Evolutionary conservation across 2,329 filamentous ascomycete species (phyloP), one percentile per base, ranked within the genome.

Genomic region (Ascochyta koolunga): DNA sequence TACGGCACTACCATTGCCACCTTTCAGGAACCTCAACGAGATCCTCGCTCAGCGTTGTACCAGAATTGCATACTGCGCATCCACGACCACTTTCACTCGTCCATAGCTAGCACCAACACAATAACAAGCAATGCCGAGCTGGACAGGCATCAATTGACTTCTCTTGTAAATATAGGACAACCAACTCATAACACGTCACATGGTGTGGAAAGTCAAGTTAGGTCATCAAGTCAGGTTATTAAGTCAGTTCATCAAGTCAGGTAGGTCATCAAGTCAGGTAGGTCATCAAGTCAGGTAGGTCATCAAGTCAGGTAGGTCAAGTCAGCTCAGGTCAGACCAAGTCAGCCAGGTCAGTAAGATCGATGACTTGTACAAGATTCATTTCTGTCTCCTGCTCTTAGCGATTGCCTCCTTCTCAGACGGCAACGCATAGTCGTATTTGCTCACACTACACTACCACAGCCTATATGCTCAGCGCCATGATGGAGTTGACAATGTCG

Each of bases 401-500:
- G 60, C 36, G 41, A 41, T 33, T 15, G 18, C 21, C 19, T 57
- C 53, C 53, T 57, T 56, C 58, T 44, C 39, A 47, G 53, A 46
- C 51, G 15, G 44, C 54, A 57, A 57, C 55, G 50, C 42, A 47
- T 52, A 59, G 47, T 38, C 60, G 53, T 61, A 50, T 57, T 50
- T 41, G 53, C 35, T 54, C 43, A 49, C 42, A 56, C 54, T 50
- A 54, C 46, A 57, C 51, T 40, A 15, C n/a, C 36, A 11, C 39
- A 52, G 53, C 59, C 65, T 74, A 83, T 81, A 82, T 82, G 73
- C 80, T 82, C 61, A 99, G 82, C 68, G 93, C 93, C 95, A 99
- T 99, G 83, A 99, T 99, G 71, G 95, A 97, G 86, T 99, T 99
- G 84, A 99, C 95, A 82, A 99, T 99, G 77, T 99, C 95, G 75